These are phyloP conservation scores for Telopea speciosissima DNA, from an alignment of 177 flowering plant genomes.

Conservation along the genomic window DNA sequence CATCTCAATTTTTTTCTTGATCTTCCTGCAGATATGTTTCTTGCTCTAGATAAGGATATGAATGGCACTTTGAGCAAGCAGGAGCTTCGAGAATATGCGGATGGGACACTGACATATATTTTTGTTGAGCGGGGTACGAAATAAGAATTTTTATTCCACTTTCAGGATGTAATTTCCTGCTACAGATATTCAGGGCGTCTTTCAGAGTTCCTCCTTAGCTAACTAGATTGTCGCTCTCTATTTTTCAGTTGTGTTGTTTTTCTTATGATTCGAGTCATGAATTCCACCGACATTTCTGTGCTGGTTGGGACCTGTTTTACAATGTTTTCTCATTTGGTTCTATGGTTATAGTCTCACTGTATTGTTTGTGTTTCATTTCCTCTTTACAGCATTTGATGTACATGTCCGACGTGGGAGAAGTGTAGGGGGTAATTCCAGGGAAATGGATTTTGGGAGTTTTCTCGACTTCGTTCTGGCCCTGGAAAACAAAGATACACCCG, in stretches of 20 bases:
- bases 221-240: background rate
- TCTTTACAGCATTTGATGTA: slow-evolving; percentile 72
- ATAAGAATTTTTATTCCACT: background rate
- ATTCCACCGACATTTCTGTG: no score
- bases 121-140: slow-evolving; percentile 82
- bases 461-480: slow-evolving; percentile 92
- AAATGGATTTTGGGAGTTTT: slow-evolving; percentile 98
- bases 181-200: no score
- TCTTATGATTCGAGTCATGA: background rate
- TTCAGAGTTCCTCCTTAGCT: no score
- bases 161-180: background rate
- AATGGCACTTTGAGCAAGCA: slow-evolving; percentile 90
- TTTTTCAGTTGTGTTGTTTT: background rate
- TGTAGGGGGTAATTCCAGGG: slow-evolving; percentile 73
- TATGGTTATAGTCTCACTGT: background rate
- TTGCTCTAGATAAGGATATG: slow-evolving; percentile 64
- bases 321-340: background rate
- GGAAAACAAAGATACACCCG: slow-evolving; percentile 93
- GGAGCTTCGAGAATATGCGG: slow-evolving; percentile 97
- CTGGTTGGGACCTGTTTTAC: background rate
- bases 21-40: background rate
- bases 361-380: slow-evolving; percentile 7
- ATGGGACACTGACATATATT: slow-evolving; percentile 91
- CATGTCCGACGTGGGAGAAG: slow-evolving; percentile 89
- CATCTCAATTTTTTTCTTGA: background rate